These are phyloP conservation scores for Rhinocladiella similis DNA, from an alignment of 2,329 filamentous ascomycete genomes.

Conservation along the genomic window DNA sequence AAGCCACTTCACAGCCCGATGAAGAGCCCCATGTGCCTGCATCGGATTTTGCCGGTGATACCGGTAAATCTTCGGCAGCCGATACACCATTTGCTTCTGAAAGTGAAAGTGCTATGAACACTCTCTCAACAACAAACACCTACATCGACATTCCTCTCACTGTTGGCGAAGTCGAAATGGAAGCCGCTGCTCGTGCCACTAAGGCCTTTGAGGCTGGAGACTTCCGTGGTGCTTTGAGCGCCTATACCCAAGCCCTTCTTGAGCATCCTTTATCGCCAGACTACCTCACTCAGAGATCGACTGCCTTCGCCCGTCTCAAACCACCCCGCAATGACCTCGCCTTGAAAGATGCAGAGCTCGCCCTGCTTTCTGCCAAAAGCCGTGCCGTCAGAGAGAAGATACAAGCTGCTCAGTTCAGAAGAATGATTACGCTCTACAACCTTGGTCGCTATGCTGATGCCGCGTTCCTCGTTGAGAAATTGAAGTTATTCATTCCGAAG, in stretches of 20 bases:
- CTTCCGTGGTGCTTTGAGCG: slow-evolving; percentile 66
- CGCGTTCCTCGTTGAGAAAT: slow-evolving; percentile 62
- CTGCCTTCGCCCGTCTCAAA: slow-evolving; percentile 68
- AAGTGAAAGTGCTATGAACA: neutral
- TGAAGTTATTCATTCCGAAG: slow-evolving; percentile 43
- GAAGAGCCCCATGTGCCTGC: neutral
- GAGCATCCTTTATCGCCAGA: slow-evolving; percentile 65
- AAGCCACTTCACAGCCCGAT: no score
- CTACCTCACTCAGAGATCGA: slow-evolving; percentile 82
- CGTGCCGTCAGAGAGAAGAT: slow-evolving; percentile 76
- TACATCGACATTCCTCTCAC: neutral
- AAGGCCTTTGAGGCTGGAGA: slow-evolving; percentile 63
- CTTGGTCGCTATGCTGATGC: slow-evolving; percentile 74
- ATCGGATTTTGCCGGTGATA: slow-evolving; percentile 1
- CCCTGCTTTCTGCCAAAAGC: slow-evolving; percentile 60
- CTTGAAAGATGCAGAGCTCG: slow-evolving; percentile 68
- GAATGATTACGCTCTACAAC: slow-evolving; percentile 71
- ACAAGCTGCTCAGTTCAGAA: slow-evolving; percentile 76
- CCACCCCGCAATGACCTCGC: slow-evolving; percentile 61
- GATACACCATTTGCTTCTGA: neutral
- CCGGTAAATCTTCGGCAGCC: neutral
- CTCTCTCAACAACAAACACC: neutral
- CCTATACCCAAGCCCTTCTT: slow-evolving; percentile 66
- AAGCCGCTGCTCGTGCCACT: slow-evolving; percentile 57
- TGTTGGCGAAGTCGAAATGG: slow-evolving; percentile 40